These are phyloP conservation scores for Solanum peruvianum DNA, from an alignment of 257 asterid genomes.

Conservation along the genomic window DNA sequence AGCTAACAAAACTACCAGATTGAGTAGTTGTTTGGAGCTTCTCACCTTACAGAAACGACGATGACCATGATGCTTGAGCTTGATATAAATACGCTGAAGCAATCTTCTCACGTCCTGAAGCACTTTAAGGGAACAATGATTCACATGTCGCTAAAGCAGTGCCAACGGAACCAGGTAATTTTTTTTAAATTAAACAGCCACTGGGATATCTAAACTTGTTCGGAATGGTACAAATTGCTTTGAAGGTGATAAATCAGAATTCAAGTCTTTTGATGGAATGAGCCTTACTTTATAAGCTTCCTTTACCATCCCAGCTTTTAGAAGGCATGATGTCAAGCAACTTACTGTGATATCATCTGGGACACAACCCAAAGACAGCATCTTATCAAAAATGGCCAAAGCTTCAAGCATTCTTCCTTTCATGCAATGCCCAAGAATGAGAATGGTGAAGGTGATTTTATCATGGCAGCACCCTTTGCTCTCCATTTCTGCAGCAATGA, in stretches of 20 bases:
- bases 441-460: constrained; percentile 78
- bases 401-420: constrained; percentile 89
- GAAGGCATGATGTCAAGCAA: constrained; percentile 51
- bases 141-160: not conserved
- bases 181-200: constrained; percentile 41
- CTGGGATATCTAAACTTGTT: constrained; percentile 33
- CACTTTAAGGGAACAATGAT: not conserved
- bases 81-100: not conserved
- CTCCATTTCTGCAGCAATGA: constrained; percentile 67
- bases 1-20: not conserved
- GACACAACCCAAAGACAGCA: constrained; percentile 56
- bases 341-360: constrained; percentile 54
- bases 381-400: constrained; percentile 47
- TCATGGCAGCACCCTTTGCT: constrained; percentile 67
- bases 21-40: not conserved
- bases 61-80: not conserved
- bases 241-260: constrained; percentile 17
- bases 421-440: constrained; percentile 93
- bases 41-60: not conserved
- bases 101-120: not conserved
- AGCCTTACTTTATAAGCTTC: constrained; percentile 64
- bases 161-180: constrained; percentile 1
- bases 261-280: constrained; percentile 16
- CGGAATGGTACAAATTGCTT: constrained; percentile 16
- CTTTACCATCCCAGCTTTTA: constrained; percentile 76